Evolutionary conservation across 352 stramenopile genomes (phyloP), one percentile per base, ranked within the genome.

Genomic region (Globisporangium mamillatum): DNA sequence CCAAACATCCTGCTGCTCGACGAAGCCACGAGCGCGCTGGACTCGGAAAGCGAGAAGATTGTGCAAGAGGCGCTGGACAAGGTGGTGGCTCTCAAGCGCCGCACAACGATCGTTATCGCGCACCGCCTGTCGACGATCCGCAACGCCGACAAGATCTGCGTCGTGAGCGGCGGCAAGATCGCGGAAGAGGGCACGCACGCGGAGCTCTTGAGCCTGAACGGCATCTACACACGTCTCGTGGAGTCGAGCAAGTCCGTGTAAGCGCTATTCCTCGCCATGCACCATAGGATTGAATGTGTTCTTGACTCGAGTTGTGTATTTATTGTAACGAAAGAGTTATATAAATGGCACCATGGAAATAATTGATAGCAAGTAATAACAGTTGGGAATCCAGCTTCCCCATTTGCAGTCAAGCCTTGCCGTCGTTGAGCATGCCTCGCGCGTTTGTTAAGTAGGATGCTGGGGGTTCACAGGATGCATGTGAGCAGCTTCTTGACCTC

Each of bases 71-170:
- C 70, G 18, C 54, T 81, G 5, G 75, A 80, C 55, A 77, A 69
- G 27, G 55, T 78, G 20, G 29, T 78, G 6, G 48, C 71, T 36
- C 65, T 78, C 9, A 59, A 74, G 38, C 38, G 63, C 4, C 80
- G 79, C n/a, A 98, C 93, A 16, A 96, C 85, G 29, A 78, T 97
- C 60, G 84, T 94, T 53, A 76, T 98, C 61, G 90, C 93, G 3
- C 93, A 98, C 64, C 75, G 93, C 3, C 68, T 97, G 24, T 88
- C 80, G n/a, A 97, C 70, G 24, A 76, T 76, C 27, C 62, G 64
- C 10, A 68, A 63, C 6, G 70, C 63, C 0, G 70, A 79, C 64
- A 74, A 68, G 27, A 80, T 80, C 56, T 77, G 68, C 27, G 74
- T 80, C 7, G 59, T 80, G 22, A 59, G 68, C 53, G 41, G 66